Evolutionary conservation across 225 moss, liverwort and hornwort species (phyloP).

Genomic region (Anthoceros angustus): DNA sequence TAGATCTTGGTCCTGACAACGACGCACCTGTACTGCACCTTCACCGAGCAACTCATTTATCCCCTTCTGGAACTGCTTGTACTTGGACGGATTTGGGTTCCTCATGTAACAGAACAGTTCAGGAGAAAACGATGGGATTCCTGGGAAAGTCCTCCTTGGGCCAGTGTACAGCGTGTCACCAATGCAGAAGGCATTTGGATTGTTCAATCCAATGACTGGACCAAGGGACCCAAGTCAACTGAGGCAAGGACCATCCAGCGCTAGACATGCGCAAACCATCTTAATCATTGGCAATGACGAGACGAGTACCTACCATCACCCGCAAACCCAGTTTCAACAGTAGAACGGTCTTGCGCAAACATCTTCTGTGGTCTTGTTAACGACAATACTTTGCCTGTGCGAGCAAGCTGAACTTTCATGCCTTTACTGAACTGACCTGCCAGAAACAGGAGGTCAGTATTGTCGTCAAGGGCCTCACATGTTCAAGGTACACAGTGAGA

Average conservation of each 20-base stretch:
- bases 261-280: not conserved
- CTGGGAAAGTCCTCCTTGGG: conserved; percentile 64
- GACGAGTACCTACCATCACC: conserved; percentile 52
- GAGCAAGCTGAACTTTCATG: conserved; percentile 93
- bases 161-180: conserved; percentile 87
- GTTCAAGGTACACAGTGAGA: not conserved
- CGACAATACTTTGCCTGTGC: conserved; percentile 73
- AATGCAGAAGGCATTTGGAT: conserved; percentile 94
- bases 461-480: not conserved
- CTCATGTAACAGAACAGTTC: conserved; percentile 85
- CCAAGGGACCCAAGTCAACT: conserved; percentile 3
- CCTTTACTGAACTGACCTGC: conserved; percentile 75
- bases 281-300: not conserved
- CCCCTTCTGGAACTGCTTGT: conserved; percentile 89
- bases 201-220: conserved; percentile 88
- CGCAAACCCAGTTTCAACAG: conserved; percentile 82
- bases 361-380: conserved; percentile 95
- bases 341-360: conserved; percentile 85
- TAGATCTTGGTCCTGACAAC: too few relatives aligned
- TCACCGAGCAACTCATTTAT: conserved; percentile 76
- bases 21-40: conserved; percentile 83
- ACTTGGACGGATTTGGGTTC: conserved; percentile 89
- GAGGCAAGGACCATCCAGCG: not conserved
- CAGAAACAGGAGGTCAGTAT: conserved; percentile 9
- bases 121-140: conserved; percentile 92